Percentiles rank a stretch among this genome's conserved stretches.
Conservation (phyloP, 805 yeast genomes). For the Kodamaea hsintzibuensis region DNA sequence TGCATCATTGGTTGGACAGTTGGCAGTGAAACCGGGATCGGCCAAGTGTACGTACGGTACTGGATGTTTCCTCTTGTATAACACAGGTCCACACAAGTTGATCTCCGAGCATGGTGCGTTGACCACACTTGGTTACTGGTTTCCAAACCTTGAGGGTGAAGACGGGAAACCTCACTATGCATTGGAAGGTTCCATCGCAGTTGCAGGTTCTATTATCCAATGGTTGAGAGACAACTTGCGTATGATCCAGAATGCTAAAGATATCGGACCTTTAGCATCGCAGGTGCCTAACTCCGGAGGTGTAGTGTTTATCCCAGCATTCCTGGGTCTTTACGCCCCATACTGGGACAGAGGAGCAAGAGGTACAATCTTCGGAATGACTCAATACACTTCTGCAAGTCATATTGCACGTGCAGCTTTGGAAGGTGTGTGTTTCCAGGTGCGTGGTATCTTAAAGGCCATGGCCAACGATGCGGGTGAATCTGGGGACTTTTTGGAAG, state of each 20-base stretch:
- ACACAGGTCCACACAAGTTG: slow-evolving; percentile 75
- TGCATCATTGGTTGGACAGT: slow-evolving; percentile 89
- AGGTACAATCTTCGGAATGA: slow-evolving; percentile 90
- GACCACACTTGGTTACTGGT: slow-evolving; percentile 90
- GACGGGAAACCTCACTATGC: slow-evolving; percentile 74
- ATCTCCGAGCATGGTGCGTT: slow-evolving; percentile 78
- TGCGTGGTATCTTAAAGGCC: slow-evolving; percentile 83
- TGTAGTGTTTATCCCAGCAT: slow-evolving; percentile 92
- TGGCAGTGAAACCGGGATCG: slow-evolving; percentile 78
- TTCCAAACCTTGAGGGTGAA: slow-evolving; percentile 59
- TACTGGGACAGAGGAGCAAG: slow-evolving; percentile 93
- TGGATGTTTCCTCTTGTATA: slow-evolving; percentile 87
- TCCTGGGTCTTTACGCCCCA: slow-evolving; percentile 92
- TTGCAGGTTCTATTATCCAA: slow-evolving; percentile 91
- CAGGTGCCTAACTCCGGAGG: slow-evolving; percentile 83
- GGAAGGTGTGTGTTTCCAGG: slow-evolving; percentile 94
- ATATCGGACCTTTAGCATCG: slow-evolving; percentile 87
- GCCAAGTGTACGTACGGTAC: slow-evolving; percentile 98
- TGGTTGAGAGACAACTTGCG: slow-evolving; percentile 92
- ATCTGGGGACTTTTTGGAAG: slow-evolving; percentile 57
- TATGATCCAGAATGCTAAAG: slow-evolving; percentile 76
- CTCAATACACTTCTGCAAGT: slow-evolving; percentile 87
- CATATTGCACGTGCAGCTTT: slow-evolving; percentile 94
- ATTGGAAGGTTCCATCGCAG: slow-evolving; percentile 93
- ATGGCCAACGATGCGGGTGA: slow-evolving; percentile 85